These are phyloP conservation scores for Mycena alexandri DNA, from an alignment of 768 basidiomycete genomes.

Conservation along the genomic window DNA sequence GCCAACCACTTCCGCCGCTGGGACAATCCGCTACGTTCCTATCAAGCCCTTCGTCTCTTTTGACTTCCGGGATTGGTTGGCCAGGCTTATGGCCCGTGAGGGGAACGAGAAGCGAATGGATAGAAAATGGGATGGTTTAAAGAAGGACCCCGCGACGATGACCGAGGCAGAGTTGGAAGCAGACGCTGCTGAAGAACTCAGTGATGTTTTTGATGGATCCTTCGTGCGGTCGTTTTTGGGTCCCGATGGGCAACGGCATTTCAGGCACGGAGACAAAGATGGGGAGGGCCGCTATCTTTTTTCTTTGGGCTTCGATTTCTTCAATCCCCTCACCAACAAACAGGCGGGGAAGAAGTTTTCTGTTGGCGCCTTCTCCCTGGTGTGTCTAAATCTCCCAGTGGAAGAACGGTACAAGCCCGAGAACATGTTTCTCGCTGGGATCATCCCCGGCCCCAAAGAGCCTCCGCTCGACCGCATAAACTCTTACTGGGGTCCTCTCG, in stretches of 20 bases:
- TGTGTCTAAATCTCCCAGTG: slow-evolving; percentile 53
- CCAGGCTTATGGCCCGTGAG: slow-evolving; percentile 39
- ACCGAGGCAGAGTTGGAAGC: background rate
- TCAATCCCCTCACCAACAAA: slow-evolving; percentile 50
- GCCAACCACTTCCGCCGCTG: background rate
- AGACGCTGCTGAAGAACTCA: background rate
- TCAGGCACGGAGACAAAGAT: background rate
- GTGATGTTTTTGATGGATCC: slow-evolving; percentile 1
- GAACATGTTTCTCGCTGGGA: no score
- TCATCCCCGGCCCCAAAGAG: no score
- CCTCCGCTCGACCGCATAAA: slow-evolving; percentile 38
- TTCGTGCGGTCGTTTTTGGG: background rate
- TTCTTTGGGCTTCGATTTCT: slow-evolving; percentile 49
- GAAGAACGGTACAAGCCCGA: slow-evolving; percentile 21
- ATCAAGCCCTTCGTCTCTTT: slow-evolving; percentile 41
- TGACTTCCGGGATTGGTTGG: slow-evolving; percentile 47
- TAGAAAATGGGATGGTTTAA: slow-evolving; percentile 33
- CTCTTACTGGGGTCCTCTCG: slow-evolving; percentile 43
- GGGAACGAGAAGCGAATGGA: slow-evolving; percentile 46
- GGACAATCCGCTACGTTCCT: slow-evolving; percentile 24
- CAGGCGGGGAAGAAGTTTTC: slow-evolving; percentile 44
- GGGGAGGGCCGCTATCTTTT: slow-evolving; percentile 10
- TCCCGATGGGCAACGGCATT: background rate
- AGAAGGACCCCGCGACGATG: background rate
- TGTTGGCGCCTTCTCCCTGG: slow-evolving; percentile 48